A percentile compares a stretch with the other conserved stretches of the same genome.
Conservation (phyloP, 2,329 filamentous ascomycete genomes). For the Neurospora crassa region DNA sequence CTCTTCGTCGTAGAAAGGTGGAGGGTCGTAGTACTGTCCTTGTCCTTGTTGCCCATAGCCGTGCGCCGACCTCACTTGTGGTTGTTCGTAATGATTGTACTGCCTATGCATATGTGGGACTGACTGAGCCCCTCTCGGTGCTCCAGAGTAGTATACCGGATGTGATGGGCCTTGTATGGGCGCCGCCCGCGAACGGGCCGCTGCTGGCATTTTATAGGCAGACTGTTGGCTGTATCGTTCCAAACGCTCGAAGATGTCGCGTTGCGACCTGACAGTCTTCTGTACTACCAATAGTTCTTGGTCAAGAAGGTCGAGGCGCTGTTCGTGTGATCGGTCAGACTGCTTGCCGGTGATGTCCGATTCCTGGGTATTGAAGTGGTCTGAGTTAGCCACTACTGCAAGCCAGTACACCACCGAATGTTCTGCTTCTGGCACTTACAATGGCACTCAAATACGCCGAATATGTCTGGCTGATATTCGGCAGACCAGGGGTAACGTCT, state of each 20-base stretch:
- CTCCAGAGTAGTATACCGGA: neutral
- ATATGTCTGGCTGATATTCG: constrained; percentile 32
- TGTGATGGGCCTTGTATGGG: neutral
- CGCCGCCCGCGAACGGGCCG: neutral
- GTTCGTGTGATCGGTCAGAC: constrained; percentile 31
- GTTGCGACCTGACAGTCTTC: constrained; percentile 26
- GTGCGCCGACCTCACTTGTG: neutral
- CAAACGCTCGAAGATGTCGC: constrained; percentile 21
- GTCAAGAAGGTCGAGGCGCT: constrained; percentile 29
- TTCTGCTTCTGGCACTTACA: constrained; percentile 19
- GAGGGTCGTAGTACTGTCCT: neutral
- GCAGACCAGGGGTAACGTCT: constrained; percentile 28
- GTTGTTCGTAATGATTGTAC: neutral
- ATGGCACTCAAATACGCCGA: constrained; percentile 31
- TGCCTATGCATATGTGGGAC: neutral
- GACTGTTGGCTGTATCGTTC: neutral
- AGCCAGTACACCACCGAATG: neutral
- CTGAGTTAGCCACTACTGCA: constrained; percentile 11
- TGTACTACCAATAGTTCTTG: constrained; percentile 32
- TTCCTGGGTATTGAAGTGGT: constrained; percentile 20
- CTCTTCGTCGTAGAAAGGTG: neutral
- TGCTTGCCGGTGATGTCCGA: constrained; percentile 29
- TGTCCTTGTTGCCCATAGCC: neutral
- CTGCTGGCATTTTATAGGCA: neutral
- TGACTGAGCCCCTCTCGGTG: neutral